phyloP scores from a whole-genome alignment of 2,329 filamentous ascomycete genomes.

The Monosporascus sp. region DNA sequence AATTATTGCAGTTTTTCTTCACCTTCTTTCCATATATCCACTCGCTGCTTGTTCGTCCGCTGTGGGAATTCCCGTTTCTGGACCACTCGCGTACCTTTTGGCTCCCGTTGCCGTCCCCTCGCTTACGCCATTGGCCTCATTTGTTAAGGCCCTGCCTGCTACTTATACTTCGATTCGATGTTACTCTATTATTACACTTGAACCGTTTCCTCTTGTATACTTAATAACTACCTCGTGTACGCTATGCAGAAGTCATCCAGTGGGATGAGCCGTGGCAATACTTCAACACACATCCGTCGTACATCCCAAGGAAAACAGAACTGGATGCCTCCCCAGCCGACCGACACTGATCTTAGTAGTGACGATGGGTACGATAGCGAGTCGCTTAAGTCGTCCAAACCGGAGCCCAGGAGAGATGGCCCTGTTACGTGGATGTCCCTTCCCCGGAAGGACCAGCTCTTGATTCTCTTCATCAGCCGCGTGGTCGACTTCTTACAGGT shows the following conservation, averaged over 20 bases:
- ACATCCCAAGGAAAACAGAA: background rate
- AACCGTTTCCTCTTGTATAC: background rate
- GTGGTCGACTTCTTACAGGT: conserved; percentile 70
- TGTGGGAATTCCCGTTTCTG: background rate
- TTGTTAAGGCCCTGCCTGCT: background rate
- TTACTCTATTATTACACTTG: background rate
- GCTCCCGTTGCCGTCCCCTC: background rate
- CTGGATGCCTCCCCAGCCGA: background rate
- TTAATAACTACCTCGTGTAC: background rate
- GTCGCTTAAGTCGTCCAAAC: conserved; percentile 11
- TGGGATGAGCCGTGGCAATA: conserved; percentile 1
- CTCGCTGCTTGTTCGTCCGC: background rate
- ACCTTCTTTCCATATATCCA: background rate
- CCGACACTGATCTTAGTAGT: background rate
- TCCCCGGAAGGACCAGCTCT: conserved; percentile 64
- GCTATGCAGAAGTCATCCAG: background rate
- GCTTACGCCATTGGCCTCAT: background rate
- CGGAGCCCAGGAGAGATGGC: conserved; percentile 8
- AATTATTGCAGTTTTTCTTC: background rate
- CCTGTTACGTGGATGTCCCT: conserved; percentile 63
- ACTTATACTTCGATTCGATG: background rate
- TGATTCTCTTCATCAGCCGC: conserved; percentile 63
- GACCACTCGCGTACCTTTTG: background rate
- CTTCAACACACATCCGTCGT: background rate
- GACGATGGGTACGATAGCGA: conserved; percentile 11